Percentiles rank a stretch among this genome's conserved stretches.
Conservation (phyloP, 805 yeast genomes). For the Pichia exigua region DNA sequence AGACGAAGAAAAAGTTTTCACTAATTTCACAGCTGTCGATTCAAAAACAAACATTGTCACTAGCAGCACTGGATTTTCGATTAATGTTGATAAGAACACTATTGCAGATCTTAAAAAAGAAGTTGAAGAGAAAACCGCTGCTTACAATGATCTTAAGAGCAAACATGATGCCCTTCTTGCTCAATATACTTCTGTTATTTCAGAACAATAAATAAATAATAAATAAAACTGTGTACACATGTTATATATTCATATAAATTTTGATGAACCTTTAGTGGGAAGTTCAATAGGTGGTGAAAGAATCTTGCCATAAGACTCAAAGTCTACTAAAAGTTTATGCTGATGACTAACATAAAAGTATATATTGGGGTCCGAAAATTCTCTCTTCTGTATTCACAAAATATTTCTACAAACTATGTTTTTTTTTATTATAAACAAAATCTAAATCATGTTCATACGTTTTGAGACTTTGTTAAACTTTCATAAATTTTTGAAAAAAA, state of each 20-base stretch:
- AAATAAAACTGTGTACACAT: neutral
- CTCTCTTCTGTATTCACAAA: too few species aligned
- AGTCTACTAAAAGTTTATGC: too few species aligned
- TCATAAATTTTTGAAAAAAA: too few species aligned
- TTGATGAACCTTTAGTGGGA: neutral
- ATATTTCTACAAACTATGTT: too few species aligned
- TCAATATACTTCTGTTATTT: slow-evolving; percentile 9
- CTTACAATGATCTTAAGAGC: slow-evolving; percentile 6
- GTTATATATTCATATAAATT: neutral
- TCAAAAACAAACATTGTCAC: slow-evolving; percentile 25
- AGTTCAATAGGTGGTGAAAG: too few species aligned
- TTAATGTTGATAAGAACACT: slow-evolving; percentile 4
- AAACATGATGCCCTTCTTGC: slow-evolving; percentile 14
- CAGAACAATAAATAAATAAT: neutral
- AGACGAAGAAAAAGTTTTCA: slow-evolving; percentile 45
- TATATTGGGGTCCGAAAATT: too few species aligned
- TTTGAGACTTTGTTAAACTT: too few species aligned
- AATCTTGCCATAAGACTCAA: too few species aligned
- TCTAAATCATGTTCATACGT: too few species aligned
- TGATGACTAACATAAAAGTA: neutral
- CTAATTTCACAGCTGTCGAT: slow-evolving; percentile 32
- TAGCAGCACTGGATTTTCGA: neutral
- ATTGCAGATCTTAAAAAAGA: slow-evolving; percentile 6
- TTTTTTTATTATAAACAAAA: too few species aligned
- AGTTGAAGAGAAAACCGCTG: slow-evolving; percentile 7